phyloP scores from a whole-genome alignment of 2,329 filamentous ascomycete genomes.

The Colletotrichum sp. region DNA sequence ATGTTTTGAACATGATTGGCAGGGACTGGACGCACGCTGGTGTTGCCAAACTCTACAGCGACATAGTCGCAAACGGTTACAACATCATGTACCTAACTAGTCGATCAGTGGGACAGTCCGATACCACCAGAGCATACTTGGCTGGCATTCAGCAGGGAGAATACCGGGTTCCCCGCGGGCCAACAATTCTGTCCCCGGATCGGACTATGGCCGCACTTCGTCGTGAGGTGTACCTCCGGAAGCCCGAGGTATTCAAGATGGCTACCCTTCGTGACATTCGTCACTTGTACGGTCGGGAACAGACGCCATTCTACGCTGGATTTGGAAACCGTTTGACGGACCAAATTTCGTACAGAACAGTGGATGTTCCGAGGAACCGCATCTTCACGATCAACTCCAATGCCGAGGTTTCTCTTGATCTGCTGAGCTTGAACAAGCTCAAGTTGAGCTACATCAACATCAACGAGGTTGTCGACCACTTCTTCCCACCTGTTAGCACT shows the following conservation, averaged over 20 bases:
- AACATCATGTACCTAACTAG: constrained; percentile 99
- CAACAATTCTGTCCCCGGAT: constrained; percentile 94
- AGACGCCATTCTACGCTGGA: constrained; percentile 92
- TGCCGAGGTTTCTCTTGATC: constrained; percentile 89
- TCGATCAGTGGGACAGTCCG: constrained; percentile 90
- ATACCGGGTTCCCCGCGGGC: constrained; percentile 84
- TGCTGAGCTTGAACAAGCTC: constrained; percentile 90
- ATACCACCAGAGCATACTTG: constrained; percentile 87
- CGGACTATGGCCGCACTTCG: constrained; percentile 91
- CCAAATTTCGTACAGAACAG: constrained; percentile 92
- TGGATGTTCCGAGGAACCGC: constrained; percentile 90
- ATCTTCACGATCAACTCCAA: constrained; percentile 99
- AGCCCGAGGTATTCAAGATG: constrained; percentile 99
- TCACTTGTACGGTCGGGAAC: constrained; percentile 78
- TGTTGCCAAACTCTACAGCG: constrained; percentile 95
- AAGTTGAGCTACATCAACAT: constrained; percentile 98
- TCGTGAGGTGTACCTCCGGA: constrained; percentile 91
- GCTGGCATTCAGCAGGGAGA: constrained; percentile 89
- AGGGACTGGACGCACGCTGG: constrained; percentile 98
- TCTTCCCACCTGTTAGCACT: constrained; percentile 90
- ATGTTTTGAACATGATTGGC: constrained; percentile 95
- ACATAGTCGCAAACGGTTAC: constrained; percentile 94
- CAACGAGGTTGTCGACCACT: constrained; percentile 96
- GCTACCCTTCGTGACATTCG: constrained; percentile 94
- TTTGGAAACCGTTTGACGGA: constrained; percentile 97